Evolutionary conservation across 2,329 filamentous ascomycete genomes (phyloP), one percentile per base, ranked within the genome.

Genomic region (Aspergillus tubingensis): DNA sequence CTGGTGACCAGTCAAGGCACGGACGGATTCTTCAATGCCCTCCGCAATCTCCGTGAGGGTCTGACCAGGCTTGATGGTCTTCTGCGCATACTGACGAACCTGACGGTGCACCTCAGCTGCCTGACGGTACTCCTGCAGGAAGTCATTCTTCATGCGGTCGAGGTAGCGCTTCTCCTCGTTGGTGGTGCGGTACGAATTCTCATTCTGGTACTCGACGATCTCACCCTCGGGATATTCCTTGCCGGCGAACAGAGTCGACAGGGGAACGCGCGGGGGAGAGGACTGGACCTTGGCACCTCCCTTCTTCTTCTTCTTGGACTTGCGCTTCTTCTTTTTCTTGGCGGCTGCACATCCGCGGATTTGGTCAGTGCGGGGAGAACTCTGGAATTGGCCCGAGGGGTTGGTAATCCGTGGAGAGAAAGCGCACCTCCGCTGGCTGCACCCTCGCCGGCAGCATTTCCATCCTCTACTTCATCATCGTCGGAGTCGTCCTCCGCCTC

Each of bases 31-130:
- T 76, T 96, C 92, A 68, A 96, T 96, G n/a, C 88, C 89, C 73
- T 94, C 88, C 8, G 91, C 91, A 67, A 96, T 94, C 75, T 92
- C 88, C 2, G 88, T 92, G 72, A 96, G 79, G 6, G 84, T 86
- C 82, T 91, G 88, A 51, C 92, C 92, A 0, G 92, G 92, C 80
- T 90, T 90, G 72, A 95, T 91, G 71, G 83, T 88, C 74, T 88
- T 88, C 77, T 91, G 88, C 3, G 90, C 91, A 84, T 90, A 93
- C 75, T 92, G 88, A 54, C 92, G 88, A 59, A 95, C 91, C 74
- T 96, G 90, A 59, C 92, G 87, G 76, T 96, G 92, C n/a, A 91
- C 86, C 78, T 96, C 91, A n/a, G 91, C 91, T 50, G 87, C 91
- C 70, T 93, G 86, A 63, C 92, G 88, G 75, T 93, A 96, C 71